Evolutionary conservation across 192 early-diverging fungal genomes (phyloP).

Genomic region (Podila minutissima): DNA sequence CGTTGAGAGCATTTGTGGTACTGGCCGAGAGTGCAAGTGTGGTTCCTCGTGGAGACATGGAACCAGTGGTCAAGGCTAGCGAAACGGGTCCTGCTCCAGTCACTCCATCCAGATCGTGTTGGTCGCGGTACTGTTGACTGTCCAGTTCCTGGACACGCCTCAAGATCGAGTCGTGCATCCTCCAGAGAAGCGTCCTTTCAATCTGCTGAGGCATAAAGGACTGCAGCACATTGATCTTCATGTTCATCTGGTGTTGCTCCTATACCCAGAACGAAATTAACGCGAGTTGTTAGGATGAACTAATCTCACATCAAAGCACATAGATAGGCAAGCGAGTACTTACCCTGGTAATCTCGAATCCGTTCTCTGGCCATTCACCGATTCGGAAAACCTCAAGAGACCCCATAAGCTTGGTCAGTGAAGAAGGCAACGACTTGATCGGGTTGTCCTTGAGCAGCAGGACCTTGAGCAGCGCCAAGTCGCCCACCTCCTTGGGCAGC

Average conservation of each 20-base stretch:
- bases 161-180: constrained; percentile 59
- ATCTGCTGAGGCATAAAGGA: constrained; percentile 53
- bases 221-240: constrained; percentile 53
- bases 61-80: background rate
- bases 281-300: no score
- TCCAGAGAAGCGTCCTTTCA: constrained; percentile 53
- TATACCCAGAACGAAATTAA: background rate
- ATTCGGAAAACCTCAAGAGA: constrained; percentile 53
- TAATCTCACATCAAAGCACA: background rate
- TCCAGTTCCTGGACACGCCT: constrained; percentile 57
- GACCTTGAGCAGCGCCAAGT: constrained; percentile 34
- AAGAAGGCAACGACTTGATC: constrained; percentile 49
- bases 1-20: background rate
- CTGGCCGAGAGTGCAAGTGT: constrained; percentile 4
- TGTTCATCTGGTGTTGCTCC: constrained; percentile 46
- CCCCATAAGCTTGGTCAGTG: constrained; percentile 48
- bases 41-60: background rate
- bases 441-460: constrained; percentile 51
- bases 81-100: constrained; percentile 14
- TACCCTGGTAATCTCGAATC: constrained; percentile 52
- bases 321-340: background rate
- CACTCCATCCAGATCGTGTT: constrained; percentile 22
- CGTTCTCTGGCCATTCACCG: constrained; percentile 57
- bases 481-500: constrained; percentile 52
- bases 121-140: constrained; percentile 41